phyloP scores from a whole-genome alignment of 2,329 filamentous ascomycete species.

The Cladophialophora carrionii region DNA sequence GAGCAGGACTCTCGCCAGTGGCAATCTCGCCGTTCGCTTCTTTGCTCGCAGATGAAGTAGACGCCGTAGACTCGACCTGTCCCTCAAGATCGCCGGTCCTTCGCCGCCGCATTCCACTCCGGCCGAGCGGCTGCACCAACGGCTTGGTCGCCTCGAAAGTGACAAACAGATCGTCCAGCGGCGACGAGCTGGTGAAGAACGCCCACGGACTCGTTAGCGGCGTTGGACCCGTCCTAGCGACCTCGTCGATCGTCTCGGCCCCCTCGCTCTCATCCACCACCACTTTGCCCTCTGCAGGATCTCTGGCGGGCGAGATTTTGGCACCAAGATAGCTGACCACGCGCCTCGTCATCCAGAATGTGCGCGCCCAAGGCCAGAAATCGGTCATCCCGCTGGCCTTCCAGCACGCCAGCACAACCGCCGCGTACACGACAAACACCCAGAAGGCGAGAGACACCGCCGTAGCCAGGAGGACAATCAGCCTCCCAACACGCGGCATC shows the following conservation, averaged over 20 bases:
- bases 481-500: background rate
- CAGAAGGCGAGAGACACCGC: background rate
- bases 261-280: background rate
- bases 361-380: conserved; percentile 48
- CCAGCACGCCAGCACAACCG: conserved; percentile 21
- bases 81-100: conserved; percentile 1
- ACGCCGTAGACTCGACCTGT: background rate
- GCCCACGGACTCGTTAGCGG: conserved; percentile 18
- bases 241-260: background rate
- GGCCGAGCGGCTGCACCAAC: conserved; percentile 13
- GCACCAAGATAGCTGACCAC: conserved; percentile 9
- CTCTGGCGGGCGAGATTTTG: background rate
- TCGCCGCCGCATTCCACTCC: conserved; percentile 2
- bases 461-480: background rate
- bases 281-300: background rate
- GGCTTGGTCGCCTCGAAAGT: conserved; percentile 20
- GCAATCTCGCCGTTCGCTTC: background rate
- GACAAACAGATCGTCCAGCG: conserved; percentile 26
- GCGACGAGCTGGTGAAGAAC: conserved; percentile 24
- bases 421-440: background rate
- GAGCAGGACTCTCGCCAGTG: background rate
- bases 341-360: conserved; percentile 34
- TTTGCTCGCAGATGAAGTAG: background rate
- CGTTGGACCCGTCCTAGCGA: background rate
- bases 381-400: conserved; percentile 12